Evolutionary conservation across 305 asterid genomes (phyloP).

Genomic region (Plantago coronopus): DNA sequence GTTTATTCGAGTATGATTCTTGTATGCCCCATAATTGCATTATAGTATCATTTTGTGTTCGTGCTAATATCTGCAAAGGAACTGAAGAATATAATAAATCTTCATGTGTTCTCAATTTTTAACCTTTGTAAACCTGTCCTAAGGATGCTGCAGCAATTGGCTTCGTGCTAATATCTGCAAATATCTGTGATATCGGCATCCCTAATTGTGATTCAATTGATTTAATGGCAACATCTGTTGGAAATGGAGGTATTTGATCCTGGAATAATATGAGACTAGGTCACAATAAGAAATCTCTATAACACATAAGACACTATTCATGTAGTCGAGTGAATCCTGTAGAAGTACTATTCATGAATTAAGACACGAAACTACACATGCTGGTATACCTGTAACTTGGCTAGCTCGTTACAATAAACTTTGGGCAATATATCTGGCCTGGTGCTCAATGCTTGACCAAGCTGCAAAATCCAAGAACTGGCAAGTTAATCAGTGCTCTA

Average conservation of each 20-base stretch:
- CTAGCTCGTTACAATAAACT: conserved; percentile 88
- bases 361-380: conserved; percentile 15
- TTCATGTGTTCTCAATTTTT: conserved; percentile 24
- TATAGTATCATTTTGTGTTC: conserved; percentile 12
- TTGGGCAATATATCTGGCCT: conserved; percentile 88
- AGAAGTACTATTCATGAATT: conserved; percentile 9
- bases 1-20: conserved; percentile 15
- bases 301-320: not conserved
- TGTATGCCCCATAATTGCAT: conserved; percentile 4
- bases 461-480: conserved; percentile 49
- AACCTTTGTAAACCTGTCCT: conserved; percentile 98
- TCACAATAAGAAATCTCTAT: conserved; percentile 20
- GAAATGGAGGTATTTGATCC: conserved; percentile 99
- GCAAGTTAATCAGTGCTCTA: conserved; percentile 12
- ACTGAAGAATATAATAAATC: conserved; percentile 5
- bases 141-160: conserved; percentile 97
- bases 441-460: conserved; percentile 98
- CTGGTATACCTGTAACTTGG: conserved; percentile 72
- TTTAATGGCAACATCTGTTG: conserved; percentile 68
- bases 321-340: conserved; percentile 14
- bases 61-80: too few species aligned
- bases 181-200: conserved; percentile 67
- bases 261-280: conserved; percentile 28
- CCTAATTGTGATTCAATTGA: conserved; percentile 88
- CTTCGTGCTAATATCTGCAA: conserved; percentile 87